phyloP scores from a whole-genome alignment of 2,329 filamentous ascomycete species.

The Alternaria gansuensis region DNA sequence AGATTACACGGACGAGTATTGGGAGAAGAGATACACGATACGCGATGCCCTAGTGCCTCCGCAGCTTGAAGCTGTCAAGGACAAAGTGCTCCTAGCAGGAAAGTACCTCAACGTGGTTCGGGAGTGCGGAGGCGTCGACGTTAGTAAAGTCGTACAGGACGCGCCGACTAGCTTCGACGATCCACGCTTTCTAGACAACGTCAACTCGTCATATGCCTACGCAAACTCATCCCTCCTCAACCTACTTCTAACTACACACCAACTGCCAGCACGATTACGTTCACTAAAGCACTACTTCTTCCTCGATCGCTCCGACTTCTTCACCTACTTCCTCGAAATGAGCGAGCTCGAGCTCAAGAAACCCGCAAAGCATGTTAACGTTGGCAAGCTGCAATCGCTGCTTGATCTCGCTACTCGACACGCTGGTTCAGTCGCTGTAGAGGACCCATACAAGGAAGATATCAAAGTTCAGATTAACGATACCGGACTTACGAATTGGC shows the following conservation, averaged over 20 bases:
- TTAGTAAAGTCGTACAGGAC: conserved; percentile 85
- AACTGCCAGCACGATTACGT: conserved; percentile 82
- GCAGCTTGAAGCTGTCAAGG: conserved; percentile 88
- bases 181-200: conserved; percentile 89
- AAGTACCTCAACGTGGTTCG: conserved; percentile 98
- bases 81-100: conserved; percentile 92
- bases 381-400: conserved; percentile 90
- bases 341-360: conserved; percentile 89
- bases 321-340: conserved; percentile 96
- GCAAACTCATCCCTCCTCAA: conserved; percentile 94
- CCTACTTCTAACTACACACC: conserved; percentile 90
- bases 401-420: conserved; percentile 97
- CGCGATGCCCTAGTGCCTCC: conserved; percentile 90
- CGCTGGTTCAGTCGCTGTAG: conserved; percentile 88
- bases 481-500: conserved; percentile 86
- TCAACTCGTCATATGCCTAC: conserved; percentile 92
- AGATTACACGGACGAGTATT: conserved; percentile 99
- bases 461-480: conserved; percentile 98
- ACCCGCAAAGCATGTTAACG: conserved; percentile 86
- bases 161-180: conserved; percentile 95
- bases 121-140: conserved; percentile 94
- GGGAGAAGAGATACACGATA: conserved; percentile 97
- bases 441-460: conserved; percentile 98
- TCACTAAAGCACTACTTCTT: conserved; percentile 99
- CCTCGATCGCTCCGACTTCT: conserved; percentile 96